These are phyloP conservation scores for Kazachstania bromeliacearum DNA, from an alignment of 805 yeast genomes.

Conservation along the genomic window DNA sequence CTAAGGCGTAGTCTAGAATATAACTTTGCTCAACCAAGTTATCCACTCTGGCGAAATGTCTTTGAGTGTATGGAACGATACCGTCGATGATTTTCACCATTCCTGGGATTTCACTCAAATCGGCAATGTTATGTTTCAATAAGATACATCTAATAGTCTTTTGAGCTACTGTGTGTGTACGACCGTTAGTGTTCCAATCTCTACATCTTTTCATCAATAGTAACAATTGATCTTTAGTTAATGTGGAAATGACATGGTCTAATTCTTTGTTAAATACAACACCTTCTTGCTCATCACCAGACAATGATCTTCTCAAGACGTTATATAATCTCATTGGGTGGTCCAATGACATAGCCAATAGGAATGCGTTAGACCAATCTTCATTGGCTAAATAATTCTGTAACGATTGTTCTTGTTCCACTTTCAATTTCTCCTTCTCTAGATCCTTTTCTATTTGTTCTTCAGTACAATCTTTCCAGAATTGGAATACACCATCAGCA, in stretches of 20 bases:
- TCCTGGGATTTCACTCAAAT: constrained; percentile 56
- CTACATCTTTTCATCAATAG: constrained; percentile 64
- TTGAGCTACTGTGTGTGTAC: constrained; percentile 74
- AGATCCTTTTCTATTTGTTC: constrained; percentile 47
- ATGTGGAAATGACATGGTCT: constrained; percentile 50
- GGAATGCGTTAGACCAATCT: constrained; percentile 85
- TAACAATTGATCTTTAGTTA: constrained; percentile 52
- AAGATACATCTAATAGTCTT: constrained; percentile 60
- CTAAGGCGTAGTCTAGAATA: constrained; percentile 72
- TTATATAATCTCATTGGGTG: constrained; percentile 85
- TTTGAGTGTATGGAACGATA: constrained; percentile 79
- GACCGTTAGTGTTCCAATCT: constrained; percentile 91
- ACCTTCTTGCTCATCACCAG: constrained; percentile 10
- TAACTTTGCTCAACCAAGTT: constrained; percentile 79
- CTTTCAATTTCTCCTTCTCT: constrained; percentile 42
- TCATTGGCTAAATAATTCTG: constrained; percentile 60
- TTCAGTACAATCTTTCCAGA: constrained; percentile 85
- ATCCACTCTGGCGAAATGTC: constrained; percentile 72
- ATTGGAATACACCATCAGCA: constrained; percentile 85
- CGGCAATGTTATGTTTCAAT: constrained; percentile 42
- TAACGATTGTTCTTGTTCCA: constrained; percentile 85
- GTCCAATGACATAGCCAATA: constrained; percentile 74
- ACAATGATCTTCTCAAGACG: constrained; percentile 56
- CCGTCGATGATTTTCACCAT: constrained; percentile 59
- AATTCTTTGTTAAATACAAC: constrained; percentile 37